Conservation (phyloP, 768 basidiomycete species). For the Leccinellum luteum region DNA sequence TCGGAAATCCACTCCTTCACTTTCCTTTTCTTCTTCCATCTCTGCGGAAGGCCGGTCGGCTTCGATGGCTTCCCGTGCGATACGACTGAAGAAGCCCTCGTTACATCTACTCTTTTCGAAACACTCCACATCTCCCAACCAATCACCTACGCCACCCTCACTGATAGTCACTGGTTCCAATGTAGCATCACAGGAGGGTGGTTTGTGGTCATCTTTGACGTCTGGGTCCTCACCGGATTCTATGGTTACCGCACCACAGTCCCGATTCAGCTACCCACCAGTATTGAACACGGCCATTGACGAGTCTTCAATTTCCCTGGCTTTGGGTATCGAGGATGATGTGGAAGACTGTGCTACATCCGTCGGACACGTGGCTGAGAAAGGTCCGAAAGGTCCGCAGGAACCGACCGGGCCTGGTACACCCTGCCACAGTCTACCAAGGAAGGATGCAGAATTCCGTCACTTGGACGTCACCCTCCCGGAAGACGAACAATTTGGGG, state of each 20-base stretch:
- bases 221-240: conserved; percentile 39
- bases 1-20: conserved; percentile 36
- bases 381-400: conserved; percentile 11
- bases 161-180: conserved; percentile 16
- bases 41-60: conserved; percentile 36
- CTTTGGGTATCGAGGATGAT: conserved; percentile 28
- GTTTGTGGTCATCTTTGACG: conserved; percentile 25
- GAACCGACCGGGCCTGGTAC: conserved; percentile 16
- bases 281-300: conserved; percentile 63
- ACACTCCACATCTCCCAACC: conserved; percentile 51
- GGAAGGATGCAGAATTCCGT: conserved; percentile 24
- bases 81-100: conserved; percentile 62
- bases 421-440: conserved; percentile 17
- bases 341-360: conserved; percentile 21
- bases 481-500: conserved; percentile 41
- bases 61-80: conserved; percentile 32
- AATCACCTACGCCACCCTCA: conserved; percentile 29
- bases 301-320: conserved; percentile 45
- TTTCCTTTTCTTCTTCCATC: conserved; percentile 32
- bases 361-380: conserved; percentile 10
- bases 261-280: conserved; percentile 48
- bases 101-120: conserved; percentile 67
- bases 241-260: conserved; percentile 59
- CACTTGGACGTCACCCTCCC: conserved; percentile 26
- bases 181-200: conserved; percentile 15